Base-by-base conservation (phyloP, 257 asterid species). In the Scutellaria galericulata region DNA sequence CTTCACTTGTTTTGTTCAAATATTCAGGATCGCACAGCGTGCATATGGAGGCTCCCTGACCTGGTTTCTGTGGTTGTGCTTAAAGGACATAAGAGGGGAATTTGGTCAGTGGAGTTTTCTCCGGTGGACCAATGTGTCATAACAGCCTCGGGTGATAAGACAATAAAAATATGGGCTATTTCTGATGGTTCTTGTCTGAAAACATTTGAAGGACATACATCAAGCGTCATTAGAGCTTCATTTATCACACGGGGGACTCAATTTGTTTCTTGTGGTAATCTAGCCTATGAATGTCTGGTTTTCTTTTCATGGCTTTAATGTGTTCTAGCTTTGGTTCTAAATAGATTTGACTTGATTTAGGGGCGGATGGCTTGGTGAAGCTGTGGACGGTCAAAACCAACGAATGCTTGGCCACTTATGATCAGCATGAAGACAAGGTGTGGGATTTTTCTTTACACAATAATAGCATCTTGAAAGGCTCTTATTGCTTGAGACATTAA, bases 101-200 rank as follows among this genome's bases (percentile, higher is more conserved):
- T 95, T 74, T 92, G 96, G 93, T 95, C 99, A 11, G 99, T 95
- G 79, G 99, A 95, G 85, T 95, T 95, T 80, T 95, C 99, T 79
- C 99, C 99, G 6, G 98, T 95, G 68, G 99, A 95, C 77, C 96
- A 88, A 74, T 92, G 97, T 73, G 96, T 95, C 72, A 83, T 95
- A 69, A 95, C 99, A 67, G 91, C 99, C 44, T 95, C 99, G 37
- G 97, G 96, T 75, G 99, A 95, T 82, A 90, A 88, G 81, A 92
- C 98, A 11, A 76, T 95, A 56, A 95, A 88, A 77, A 87, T 95
- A 80, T 95, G 99, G 99, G 86, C 97, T 45, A 88, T 92, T 74
- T 83, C 95, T 57, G 94, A 90, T 81, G 99, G 99, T 68, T 83
- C 96, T 1, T 95, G 99, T 78, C 83, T 95, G 73, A 95, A 81